Conservation (phyloP, 805 yeast genomes). For the Torulaspora quercuum region DNA sequence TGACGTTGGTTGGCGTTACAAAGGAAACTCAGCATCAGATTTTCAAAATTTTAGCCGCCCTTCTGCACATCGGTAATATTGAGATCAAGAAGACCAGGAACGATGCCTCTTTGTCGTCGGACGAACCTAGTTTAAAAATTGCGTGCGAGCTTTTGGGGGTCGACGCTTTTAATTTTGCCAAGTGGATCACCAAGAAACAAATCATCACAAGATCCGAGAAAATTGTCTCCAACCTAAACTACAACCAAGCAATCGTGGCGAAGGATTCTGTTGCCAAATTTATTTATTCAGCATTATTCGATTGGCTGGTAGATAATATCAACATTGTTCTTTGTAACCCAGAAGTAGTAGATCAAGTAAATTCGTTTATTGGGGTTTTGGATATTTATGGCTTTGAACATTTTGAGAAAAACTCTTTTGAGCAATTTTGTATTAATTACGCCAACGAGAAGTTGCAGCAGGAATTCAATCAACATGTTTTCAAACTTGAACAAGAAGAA, state of each 20-base stretch:
- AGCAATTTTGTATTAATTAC: slow-evolving; percentile 95
- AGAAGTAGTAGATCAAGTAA: slow-evolving; percentile 53
- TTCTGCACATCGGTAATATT: slow-evolving; percentile 90
- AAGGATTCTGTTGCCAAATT: slow-evolving; percentile 95
- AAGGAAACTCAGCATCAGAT: slow-evolving; percentile 59
- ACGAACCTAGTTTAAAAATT: slow-evolving; percentile 77
- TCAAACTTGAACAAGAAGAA: slow-evolving; percentile 95
- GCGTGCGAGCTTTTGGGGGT: slow-evolving; percentile 85
- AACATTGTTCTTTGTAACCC: slow-evolving; percentile 77
- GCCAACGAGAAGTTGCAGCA: slow-evolving; percentile 97
- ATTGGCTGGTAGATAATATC: slow-evolving; percentile 87
- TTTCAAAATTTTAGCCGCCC: slow-evolving; percentile 78
- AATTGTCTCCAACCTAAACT: slow-evolving; percentile 77
- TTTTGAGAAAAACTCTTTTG: slow-evolving; percentile 89
- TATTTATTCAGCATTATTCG: slow-evolving; percentile 86
- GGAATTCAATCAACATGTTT: slow-evolving; percentile 95
- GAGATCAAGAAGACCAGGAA: slow-evolving; percentile 80
- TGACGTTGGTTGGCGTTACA: slow-evolving; percentile 71
- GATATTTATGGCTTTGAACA: slow-evolving; percentile 98
- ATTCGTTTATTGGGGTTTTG: slow-evolving; percentile 87
- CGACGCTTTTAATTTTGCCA: slow-evolving; percentile 68
- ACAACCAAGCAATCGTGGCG: slow-evolving; percentile 83
- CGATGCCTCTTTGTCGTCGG: slow-evolving; percentile 76
- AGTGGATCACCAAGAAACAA: slow-evolving; percentile 92
- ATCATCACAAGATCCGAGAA: slow-evolving; percentile 90